Evolutionary conservation across 768 basidiomycete species (phyloP).

Genomic region (Trametes cingulata): DNA sequence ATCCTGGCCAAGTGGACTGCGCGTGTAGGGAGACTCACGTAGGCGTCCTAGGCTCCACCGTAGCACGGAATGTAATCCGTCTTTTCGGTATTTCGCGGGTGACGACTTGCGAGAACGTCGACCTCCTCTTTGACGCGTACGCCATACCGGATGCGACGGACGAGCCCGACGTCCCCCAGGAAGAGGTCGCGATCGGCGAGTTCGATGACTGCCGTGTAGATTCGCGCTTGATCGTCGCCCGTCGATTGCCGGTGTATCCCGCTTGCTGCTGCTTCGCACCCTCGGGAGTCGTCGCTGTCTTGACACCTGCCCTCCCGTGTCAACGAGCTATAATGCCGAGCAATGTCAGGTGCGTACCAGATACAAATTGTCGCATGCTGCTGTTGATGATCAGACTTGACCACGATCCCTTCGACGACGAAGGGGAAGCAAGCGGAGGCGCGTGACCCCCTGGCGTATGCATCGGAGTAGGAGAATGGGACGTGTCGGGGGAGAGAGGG

Average conservation of each 20-base stretch:
- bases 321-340: conserved; percentile 23
- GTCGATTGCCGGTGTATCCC: background rate
- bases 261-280: background rate
- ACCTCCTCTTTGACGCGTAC: conserved; percentile 44
- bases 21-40: conserved; percentile 9
- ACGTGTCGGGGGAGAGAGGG: conserved; percentile 47
- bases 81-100: conserved; percentile 36
- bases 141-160: conserved; percentile 39
- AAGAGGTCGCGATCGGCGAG: conserved; percentile 37
- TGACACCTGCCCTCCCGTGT: conserved; percentile 22
- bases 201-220: conserved; percentile 10
- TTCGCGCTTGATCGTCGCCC: conserved; percentile 6
- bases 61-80: conserved; percentile 38
- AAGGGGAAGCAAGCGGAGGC: conserved; percentile 51
- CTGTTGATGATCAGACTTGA: conserved; percentile 73
- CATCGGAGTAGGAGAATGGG: conserved; percentile 42
- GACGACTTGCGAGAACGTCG: conserved; percentile 44
- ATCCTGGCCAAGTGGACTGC: no score
- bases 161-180: conserved; percentile 28
- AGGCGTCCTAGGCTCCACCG: conserved; percentile 18
- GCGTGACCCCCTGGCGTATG: conserved; percentile 32
- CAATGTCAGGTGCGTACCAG: conserved; percentile 38
- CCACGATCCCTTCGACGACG: conserved; percentile 75
- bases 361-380: conserved; percentile 67
- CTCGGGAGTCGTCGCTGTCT: conserved; percentile 16